Evolutionary conservation across 306 rosid genomes (phyloP), one percentile per base, ranked within the genome.

Genomic region (Sophora flavescens): DNA sequence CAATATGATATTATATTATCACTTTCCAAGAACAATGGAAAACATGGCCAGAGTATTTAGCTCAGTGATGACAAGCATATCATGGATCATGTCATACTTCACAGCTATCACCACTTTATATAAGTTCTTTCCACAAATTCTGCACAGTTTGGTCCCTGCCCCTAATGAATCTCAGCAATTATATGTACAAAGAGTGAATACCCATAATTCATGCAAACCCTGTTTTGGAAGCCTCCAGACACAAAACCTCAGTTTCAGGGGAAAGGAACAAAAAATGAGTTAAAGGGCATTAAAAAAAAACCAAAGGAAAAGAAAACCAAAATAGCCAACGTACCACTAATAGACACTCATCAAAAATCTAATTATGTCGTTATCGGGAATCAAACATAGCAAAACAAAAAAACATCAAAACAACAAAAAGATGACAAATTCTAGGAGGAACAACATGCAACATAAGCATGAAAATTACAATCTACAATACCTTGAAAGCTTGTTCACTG

Each of bases 401-500:
- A 17, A n/a, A 52, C 30, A 45, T 3, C 33, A 59, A 71, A 68
- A 73, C 70, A 48, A 59, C 14, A 38, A 56, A 52, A 44, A 1
- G 18, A 63, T n/a, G 28, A 38, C 18, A 10, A 63, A 68, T 44
- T 33, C 69, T 4, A 26, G 53, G 60, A 58, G 30, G 39, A 28
- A 44, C 42, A 36, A 32, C 38, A 74, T 39, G 35, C 33, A 59
- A 42, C 44, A 58, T 9, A 44, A 52, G 42, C 48, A 75, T 3
- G 67, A 83, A 81, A 32, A 42, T 16, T 10, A 75, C 32, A 78
- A 64, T 42, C 10, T 35, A 58, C 42, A 53, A 63, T 86, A 96
- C 99, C 97, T 88, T 84, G 84, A 96, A 96, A 80, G 90, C 89
- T 75, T 83, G 80, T 84, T 96, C 99, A 84, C 89, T 79, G 79